These are phyloP conservation scores for Prunus davidiana DNA, from an alignment of 306 rosid genomes.

Conservation along the genomic window DNA sequence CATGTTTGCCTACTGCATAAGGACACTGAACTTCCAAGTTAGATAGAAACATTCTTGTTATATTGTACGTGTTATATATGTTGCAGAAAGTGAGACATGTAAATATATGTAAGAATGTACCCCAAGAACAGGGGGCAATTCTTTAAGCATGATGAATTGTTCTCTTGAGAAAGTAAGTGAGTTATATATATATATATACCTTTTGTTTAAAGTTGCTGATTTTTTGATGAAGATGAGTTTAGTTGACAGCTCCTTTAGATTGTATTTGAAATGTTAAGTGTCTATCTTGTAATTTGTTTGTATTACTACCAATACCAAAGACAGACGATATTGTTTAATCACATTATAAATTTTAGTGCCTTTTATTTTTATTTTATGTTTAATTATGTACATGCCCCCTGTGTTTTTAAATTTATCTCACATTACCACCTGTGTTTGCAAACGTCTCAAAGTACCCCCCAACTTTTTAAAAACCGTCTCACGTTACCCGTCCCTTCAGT, in stretches of 20 bases:
- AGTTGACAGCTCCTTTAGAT: not conserved
- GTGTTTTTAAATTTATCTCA: too few species aligned
- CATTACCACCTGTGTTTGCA: too few species aligned
- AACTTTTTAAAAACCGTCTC: too few species aligned
- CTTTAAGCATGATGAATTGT: not conserved
- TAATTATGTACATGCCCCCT: too few species aligned
- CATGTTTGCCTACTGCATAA: conserved; percentile 71
- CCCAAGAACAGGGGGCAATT: not conserved
- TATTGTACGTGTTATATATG: not conserved
- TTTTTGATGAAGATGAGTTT: not conserved
- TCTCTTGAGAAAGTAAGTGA: not conserved
- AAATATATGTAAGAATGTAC: not conserved
- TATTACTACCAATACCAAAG: not conserved
- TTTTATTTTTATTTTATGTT: too few species aligned
- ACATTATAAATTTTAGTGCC: not conserved
- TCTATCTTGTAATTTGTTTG: not conserved
- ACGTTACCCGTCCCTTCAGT: too few species aligned
- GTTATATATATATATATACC: not conserved
- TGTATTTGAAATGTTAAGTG: not conserved
- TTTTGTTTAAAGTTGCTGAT: too few species aligned
- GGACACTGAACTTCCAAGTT: conserved; percentile 72
- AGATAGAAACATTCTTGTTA: conserved; percentile 40
- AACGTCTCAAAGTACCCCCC: too few species aligned
- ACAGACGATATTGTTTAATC: not conserved
- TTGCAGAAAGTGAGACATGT: not conserved